These are phyloP conservation scores for Fusarium begoniae DNA, from an alignment of 2,329 filamentous ascomycete genomes.

Conservation along the genomic window DNA sequence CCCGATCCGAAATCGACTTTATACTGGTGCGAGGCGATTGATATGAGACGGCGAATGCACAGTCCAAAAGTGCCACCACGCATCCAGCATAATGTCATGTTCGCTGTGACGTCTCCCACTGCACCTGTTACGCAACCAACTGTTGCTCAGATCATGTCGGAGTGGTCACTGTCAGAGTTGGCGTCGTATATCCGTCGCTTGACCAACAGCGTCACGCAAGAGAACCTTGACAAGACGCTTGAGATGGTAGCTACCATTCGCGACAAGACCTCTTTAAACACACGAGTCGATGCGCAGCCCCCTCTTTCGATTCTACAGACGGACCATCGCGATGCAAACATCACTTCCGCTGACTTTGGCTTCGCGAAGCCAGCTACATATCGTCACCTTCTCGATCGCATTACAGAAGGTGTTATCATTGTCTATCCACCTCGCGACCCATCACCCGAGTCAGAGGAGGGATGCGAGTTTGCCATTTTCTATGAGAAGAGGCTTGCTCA, in stretches of 20 bases:
- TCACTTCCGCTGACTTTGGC: conserved; percentile 47
- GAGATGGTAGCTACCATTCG: conserved; percentile 46
- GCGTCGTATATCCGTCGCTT: conserved; percentile 50
- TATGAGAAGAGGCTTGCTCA: conserved; percentile 48
- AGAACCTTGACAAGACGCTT: conserved; percentile 44
- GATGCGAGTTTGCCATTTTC: conserved; percentile 46
- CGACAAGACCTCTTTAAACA: conserved; percentile 49
- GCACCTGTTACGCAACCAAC: conserved; percentile 44
- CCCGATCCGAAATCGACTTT: conserved; percentile 40
- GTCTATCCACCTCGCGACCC: conserved; percentile 45
- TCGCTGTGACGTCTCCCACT: conserved; percentile 38
- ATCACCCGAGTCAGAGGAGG: conserved; percentile 46
- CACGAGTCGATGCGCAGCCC: conserved; percentile 48
- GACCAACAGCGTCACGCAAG: conserved; percentile 48
- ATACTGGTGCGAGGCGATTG: conserved; percentile 50
- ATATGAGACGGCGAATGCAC: conserved; percentile 50
- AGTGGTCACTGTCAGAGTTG: conserved; percentile 47
- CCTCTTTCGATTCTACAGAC: conserved; percentile 49
- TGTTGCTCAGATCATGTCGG: conserved; percentile 47
- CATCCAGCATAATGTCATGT: conserved; percentile 50
- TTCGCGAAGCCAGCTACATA: conserved; percentile 48
- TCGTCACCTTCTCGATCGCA: conserved; percentile 45
- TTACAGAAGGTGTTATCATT: conserved; percentile 42
- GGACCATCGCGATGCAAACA: conserved; percentile 47
- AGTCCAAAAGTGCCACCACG: conserved; percentile 45